Conservation (phyloP, 768 basidiomycete genomes). For the Vararia minispora region DNA sequence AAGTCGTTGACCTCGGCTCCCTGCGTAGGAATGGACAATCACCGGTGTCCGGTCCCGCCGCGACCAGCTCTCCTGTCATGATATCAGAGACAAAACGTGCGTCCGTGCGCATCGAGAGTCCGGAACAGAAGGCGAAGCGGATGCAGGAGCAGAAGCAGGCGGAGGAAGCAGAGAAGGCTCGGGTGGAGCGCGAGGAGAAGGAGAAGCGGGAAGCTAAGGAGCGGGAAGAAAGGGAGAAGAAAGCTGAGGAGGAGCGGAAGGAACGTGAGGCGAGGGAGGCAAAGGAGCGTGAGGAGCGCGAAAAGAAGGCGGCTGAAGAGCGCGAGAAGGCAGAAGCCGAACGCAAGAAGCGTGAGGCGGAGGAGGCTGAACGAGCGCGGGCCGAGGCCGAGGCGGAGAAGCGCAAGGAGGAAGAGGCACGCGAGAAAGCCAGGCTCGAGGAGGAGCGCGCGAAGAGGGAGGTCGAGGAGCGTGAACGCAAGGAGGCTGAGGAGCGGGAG, state of each 20-base stretch:
- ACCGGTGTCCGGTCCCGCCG: conserved; percentile 26
- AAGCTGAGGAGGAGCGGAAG: conserved; percentile 25
- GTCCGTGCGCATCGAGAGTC: conserved; percentile 53
- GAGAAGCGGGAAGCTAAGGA: conserved; percentile 23
- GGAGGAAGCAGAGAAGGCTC: conserved; percentile 32
- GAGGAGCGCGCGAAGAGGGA: conserved; percentile 26
- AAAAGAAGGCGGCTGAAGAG: conserved; percentile 29
- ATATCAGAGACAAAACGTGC: conserved; percentile 16
- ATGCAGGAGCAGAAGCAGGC: conserved; percentile 36
- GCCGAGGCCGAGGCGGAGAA: conserved; percentile 4
- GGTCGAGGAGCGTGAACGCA: conserved; percentile 28
- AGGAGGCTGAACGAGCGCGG: conserved; percentile 17
- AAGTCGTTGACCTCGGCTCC: conserved; percentile 38
- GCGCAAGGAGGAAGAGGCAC: conserved; percentile 19
- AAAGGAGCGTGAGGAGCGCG: conserved; percentile 33
- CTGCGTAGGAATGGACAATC: conserved; percentile 38
- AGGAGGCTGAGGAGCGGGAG: conserved; percentile 27
- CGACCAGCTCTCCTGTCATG: conserved; percentile 27
- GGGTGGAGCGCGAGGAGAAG: conserved; percentile 27
- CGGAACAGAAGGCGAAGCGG: conserved; percentile 40
- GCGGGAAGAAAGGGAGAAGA: conserved; percentile 23
- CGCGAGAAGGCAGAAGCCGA: conserved; percentile 23
- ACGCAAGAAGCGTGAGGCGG: conserved; percentile 23
- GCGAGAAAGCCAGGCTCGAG: conserved; percentile 18
- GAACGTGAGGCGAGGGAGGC: conserved; percentile 30